Evolutionary conservation across 768 basidiomycete species (phyloP).

Genomic region (Clavaria fumosa): DNA sequence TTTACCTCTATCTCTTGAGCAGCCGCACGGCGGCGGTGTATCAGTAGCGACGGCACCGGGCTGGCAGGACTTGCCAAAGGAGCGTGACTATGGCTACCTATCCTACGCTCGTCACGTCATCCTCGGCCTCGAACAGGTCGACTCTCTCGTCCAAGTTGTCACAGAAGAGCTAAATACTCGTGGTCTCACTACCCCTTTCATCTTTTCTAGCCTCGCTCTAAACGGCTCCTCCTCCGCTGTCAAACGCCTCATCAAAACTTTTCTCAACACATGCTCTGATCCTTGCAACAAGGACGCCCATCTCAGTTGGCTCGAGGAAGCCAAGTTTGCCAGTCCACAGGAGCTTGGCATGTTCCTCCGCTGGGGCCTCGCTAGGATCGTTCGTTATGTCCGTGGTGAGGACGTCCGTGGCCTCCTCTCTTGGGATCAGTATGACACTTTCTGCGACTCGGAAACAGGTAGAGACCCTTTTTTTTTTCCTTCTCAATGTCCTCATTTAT

Average conservation of each 20-base stretch:
- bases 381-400: slow-evolving; percentile 50
- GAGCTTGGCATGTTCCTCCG: slow-evolving; percentile 85
- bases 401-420: slow-evolving; percentile 73
- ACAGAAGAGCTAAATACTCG: slow-evolving; percentile 55
- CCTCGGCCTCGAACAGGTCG: slow-evolving; percentile 59
- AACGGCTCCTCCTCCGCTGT: slow-evolving; percentile 67
- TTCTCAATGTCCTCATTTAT: slow-evolving; percentile 6
- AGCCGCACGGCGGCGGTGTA: slow-evolving; percentile 24
- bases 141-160: slow-evolving; percentile 54
- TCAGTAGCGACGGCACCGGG: no score
- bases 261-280: slow-evolving; percentile 46
- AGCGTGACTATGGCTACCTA: slow-evolving; percentile 54
- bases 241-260: slow-evolving; percentile 63
- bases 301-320: slow-evolving; percentile 59
- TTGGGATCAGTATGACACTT: slow-evolving; percentile 74
- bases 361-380: slow-evolving; percentile 78
- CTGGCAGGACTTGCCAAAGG: slow-evolving; percentile 27
- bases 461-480: slow-evolving; percentile 15
- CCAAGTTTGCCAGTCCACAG: slow-evolving; percentile 68
- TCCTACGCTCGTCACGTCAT: slow-evolving; percentile 59
- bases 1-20: slow-evolving; percentile 35
- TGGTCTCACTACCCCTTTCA: slow-evolving; percentile 77
- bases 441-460: slow-evolving; percentile 76
- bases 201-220: slow-evolving; percentile 80
- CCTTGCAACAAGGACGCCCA: slow-evolving; percentile 29